Conservation (phyloP, 2,329 filamentous ascomycete genomes). For the Calonectria pauciramosa region DNA sequence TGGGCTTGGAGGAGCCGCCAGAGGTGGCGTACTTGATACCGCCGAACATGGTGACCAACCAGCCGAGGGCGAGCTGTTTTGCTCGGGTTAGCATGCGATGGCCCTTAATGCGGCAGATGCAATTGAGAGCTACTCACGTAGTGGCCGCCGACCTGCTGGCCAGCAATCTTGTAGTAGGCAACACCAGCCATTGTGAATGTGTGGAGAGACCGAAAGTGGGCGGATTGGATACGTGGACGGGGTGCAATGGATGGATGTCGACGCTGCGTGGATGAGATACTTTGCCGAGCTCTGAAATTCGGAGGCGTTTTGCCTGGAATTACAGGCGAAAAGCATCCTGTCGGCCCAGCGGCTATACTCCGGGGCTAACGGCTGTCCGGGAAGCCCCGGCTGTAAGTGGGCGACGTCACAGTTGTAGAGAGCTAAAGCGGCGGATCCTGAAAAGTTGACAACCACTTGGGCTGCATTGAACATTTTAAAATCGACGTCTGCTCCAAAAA, state of each 20-base stretch:
- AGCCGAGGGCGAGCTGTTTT: conserved; percentile 69
- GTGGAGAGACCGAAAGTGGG: conserved; percentile 40
- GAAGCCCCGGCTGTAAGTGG: conserved; percentile 40
- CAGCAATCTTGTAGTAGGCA: conserved; percentile 67
- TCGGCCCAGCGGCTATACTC: conserved; percentile 46
- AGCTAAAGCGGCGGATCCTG: conserved; percentile 30
- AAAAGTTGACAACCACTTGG: conserved; percentile 33
- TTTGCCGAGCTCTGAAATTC: conserved; percentile 48
- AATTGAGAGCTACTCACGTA: conserved; percentile 62
- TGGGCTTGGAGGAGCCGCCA: conserved; percentile 61
- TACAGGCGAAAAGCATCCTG: conserved; percentile 45
- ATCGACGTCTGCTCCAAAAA: not conserved
- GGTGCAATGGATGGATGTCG: conserved; percentile 48
- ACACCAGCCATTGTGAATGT: conserved; percentile 54
- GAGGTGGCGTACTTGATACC: conserved; percentile 60
- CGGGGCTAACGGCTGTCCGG: conserved; percentile 41
- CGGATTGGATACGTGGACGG: conserved; percentile 45
- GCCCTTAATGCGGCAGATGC: conserved; percentile 19
- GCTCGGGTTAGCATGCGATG: conserved; percentile 36
- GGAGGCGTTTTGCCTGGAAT: conserved; percentile 49
- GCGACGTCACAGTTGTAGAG: conserved; percentile 39
- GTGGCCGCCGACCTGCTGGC: conserved; percentile 72
- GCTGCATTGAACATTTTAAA: conserved; percentile 14
- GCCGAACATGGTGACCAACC: conserved; percentile 65
- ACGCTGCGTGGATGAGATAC: conserved; percentile 44